Evolutionary conservation across 2,329 filamentous ascomycete species (phyloP).

Genomic region (Orbilia quercus): DNA sequence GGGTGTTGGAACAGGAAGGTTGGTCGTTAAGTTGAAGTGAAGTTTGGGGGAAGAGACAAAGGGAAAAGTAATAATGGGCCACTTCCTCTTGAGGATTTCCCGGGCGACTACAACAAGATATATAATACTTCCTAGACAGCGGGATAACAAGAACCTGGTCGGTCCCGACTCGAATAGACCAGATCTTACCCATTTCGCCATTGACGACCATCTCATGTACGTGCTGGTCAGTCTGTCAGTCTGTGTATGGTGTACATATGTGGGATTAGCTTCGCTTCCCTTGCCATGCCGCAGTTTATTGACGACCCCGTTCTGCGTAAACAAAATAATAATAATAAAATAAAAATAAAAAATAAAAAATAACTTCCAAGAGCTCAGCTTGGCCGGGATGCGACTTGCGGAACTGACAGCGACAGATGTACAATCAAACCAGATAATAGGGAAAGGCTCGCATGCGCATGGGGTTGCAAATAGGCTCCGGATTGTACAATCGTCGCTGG

Average conservation of each 20-base stretch:
- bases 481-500: neutral
- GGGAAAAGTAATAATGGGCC: neutral
- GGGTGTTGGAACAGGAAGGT: slow-evolving; percentile 40
- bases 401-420: no score
- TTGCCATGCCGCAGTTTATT: slow-evolving; percentile 18
- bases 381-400: slow-evolving; percentile 30
- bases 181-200: slow-evolving; percentile 34
- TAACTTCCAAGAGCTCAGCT: slow-evolving; percentile 41
- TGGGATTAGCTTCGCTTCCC: slow-evolving; percentile 13
- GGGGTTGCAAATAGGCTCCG: slow-evolving; percentile 3
- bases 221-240: no score
- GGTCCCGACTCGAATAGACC: slow-evolving; percentile 28
- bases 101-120: slow-evolving; percentile 29
- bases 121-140: slow-evolving; percentile 15
- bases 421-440: slow-evolving; percentile 18
- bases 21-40: neutral
- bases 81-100: slow-evolving; percentile 12
- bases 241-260: neutral
- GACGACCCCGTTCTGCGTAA: neutral
- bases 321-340: no score
- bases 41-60: slow-evolving; percentile 15
- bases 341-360: no score
- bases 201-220: neutral
- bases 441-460: slow-evolving; percentile 15
- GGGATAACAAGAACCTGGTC: slow-evolving; percentile 5